phyloP scores from a whole-genome alignment of 345 rosid species.

The Garcia nutans region DNA sequence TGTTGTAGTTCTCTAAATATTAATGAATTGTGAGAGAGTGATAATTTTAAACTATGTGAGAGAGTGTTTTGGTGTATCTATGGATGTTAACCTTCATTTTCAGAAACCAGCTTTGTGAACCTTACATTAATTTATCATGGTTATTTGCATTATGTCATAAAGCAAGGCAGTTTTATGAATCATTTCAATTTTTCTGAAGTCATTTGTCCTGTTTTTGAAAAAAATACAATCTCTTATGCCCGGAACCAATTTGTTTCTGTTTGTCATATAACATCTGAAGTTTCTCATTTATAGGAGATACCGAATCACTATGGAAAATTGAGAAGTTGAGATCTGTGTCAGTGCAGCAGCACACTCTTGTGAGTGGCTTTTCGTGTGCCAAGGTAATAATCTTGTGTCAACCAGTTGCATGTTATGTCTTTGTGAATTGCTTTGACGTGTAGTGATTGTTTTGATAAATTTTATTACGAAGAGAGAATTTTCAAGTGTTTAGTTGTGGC shows the following conservation, averaged over 20 bases:
- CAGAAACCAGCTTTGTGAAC: too few relatives aligned
- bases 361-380: constrained; percentile 68
- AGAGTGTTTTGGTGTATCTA: too few relatives aligned
- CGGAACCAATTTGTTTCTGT: constrained; percentile 7
- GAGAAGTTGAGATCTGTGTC: constrained; percentile 73
- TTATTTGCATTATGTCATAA: too few relatives aligned
- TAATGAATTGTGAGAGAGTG: too few relatives aligned
- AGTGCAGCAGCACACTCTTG: constrained; percentile 51
- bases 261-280: background rate
- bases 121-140: too few relatives aligned
- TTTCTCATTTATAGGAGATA: constrained; percentile 50
- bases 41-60: too few relatives aligned
- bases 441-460: background rate
- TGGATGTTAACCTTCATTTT: background rate
- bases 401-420: constrained; percentile 7
- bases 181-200: too few relatives aligned
- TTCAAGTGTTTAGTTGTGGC: background rate
- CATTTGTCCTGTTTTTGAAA: too few relatives aligned
- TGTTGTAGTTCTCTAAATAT: too few relatives aligned
- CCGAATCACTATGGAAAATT: constrained; percentile 66
- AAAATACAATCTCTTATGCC: background rate
- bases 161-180: too few relatives aligned
- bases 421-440: constrained; percentile 10
- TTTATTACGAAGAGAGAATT: background rate
- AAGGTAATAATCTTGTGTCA: constrained; percentile 48